Evolutionary conservation across 2,329 filamentous ascomycete genomes (phyloP), one percentile per base, ranked within the genome.

Genomic region (Exophiala aquamarina): DNA sequence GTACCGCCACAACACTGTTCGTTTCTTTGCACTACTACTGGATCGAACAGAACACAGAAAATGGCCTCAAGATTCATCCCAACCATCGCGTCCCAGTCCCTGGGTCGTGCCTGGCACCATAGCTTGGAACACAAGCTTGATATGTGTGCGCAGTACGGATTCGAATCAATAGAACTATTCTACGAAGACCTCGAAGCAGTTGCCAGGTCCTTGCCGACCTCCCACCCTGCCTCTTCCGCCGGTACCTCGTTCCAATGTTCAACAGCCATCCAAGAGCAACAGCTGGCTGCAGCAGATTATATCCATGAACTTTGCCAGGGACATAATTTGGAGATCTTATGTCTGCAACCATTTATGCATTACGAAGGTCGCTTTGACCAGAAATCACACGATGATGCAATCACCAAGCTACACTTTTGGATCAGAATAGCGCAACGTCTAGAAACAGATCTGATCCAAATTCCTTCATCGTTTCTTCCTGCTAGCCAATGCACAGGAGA

Each of bases 81-180:
- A 55, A 85, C 77, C 31, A 90, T 92, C 61, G 83, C 83, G 48
- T 86, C 85, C 53, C 87, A 90, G 76, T 90, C 86, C 39, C 75
- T 92, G 1, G 87, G 87, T 33, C 82, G 85, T 33, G 82, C 81
- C 59, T 84, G 84, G 61, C 81, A 85, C 54, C 87, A 92, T 65
- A 71, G 74, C 20, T 73, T 92, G 17, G 66, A 74, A 1, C 70
- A 78, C 61, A 92, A 90, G 62, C 76, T 92, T 39, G 75, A 83
- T 61, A 78, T 82, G 69, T 87, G 87, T 8, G 71, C 78, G 4
- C 71, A 74, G 44, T 76, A 86, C 57, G 83, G 82, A 15, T 81
- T 89, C 62, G 66, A 77, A 49, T 86, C 84, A 41, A 79, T 92
- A 55, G 87, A 92, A 63, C 74, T 90, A 15, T 90, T 89, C 71